Base-by-base conservation (phyloP, 495 filamentous ascomycete genomes). In the Talaromyces liani region DNA sequence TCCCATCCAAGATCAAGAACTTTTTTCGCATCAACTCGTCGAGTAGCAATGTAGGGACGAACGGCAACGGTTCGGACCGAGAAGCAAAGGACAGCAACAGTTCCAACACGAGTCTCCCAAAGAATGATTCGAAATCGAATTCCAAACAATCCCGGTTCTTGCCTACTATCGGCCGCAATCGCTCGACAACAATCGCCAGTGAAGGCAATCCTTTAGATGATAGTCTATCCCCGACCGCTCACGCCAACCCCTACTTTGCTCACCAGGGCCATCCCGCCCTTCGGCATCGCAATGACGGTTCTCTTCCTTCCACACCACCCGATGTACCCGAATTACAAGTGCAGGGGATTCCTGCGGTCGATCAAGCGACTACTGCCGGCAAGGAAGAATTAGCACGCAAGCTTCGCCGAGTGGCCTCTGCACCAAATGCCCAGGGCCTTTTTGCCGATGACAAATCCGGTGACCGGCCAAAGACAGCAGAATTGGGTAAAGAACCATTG, bases 181-280 rank as follows among this genome's bases (percentile, higher is more conserved):
- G 88, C 27, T 96, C 93, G 41, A 87, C 87, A 47, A 97, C 94
- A 10, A 92, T 94, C 25, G 92, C 92, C 53, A 97, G 92, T 73
- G 94, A 98, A 72, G 91, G 93, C 66, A 91, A 97, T 71, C 85
- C 87, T 45, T 82, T 97, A 49, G 93, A 96, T 69, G 92, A 96
- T 72, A 81, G 83, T 67, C 82, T 96, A 63, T 96, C 92, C 65
- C 94, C 95, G 24, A 97, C 92, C 18, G 95, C 93, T 16, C 87
- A 92, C 66, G 95, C 93, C 31, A 98, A 98, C 71, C 94, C 94
- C 3, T 98, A 98, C 71, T 98, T 98, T 74, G 89, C 87, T 57
- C 95, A 98, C 73, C 94, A 98, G 73, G 94, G 94, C 61, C 93
- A 92, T 64, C 94, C 94, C 20, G 87, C 90, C 60, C 77, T 98